Evolutionary conservation across 2,329 filamentous ascomycete species (phyloP).

Genomic region (Sporothrix pseudoabietina): DNA sequence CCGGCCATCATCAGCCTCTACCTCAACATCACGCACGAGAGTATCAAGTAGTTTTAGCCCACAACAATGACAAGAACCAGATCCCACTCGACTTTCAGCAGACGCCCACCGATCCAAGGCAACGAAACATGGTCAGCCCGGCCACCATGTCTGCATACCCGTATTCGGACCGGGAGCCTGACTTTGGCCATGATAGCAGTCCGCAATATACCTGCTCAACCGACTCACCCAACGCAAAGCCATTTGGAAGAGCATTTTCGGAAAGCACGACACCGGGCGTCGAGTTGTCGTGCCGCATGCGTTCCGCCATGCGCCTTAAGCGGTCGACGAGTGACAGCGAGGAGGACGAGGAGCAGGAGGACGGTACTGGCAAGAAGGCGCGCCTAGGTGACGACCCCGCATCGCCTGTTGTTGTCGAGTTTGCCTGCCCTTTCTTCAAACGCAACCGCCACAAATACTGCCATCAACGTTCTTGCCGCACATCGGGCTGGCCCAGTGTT

Average conservation of each 20-base stretch:
- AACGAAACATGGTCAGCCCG: background rate
- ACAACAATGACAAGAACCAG: background rate
- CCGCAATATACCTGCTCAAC: background rate
- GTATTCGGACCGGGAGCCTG: background rate
- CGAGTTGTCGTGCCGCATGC: background rate
- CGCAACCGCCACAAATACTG: conserved; percentile 44
- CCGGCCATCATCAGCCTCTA: background rate
- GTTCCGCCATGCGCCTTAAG: background rate
- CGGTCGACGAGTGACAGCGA: conserved; percentile 6
- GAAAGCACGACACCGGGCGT: background rate
- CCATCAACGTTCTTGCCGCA: conserved; percentile 43
- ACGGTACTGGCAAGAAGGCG: conserved; percentile 14
- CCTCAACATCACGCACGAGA: background rate
- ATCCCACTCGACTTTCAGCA: background rate
- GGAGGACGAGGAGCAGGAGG: conserved; percentile 18
- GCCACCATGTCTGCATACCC: background rate
- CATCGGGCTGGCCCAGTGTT: conserved; percentile 45
- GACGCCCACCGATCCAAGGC: background rate
- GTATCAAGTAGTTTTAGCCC: background rate
- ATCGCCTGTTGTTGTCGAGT: conserved; percentile 24
- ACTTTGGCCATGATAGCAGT: background rate
- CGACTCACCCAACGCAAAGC: background rate
- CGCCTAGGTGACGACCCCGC: conserved; percentile 31
- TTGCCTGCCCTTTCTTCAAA: conserved; percentile 47
- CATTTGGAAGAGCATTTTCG: background rate